phyloP scores from a whole-genome alignment of 208 protist species.

The Leishmania gerbilli region DNA sequence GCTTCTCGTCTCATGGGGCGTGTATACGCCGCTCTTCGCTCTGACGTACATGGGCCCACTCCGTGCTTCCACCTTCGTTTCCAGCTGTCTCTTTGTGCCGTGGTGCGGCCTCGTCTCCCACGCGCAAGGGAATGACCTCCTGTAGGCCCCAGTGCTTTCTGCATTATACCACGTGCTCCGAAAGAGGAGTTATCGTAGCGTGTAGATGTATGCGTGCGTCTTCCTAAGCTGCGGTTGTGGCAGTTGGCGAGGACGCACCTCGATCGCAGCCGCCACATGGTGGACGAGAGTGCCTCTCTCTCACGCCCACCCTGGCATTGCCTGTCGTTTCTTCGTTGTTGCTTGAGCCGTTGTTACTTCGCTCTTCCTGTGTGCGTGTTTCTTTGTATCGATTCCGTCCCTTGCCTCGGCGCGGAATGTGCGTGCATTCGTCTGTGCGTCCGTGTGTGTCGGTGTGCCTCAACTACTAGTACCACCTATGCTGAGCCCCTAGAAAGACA shows the following conservation, averaged over 20 bases:
- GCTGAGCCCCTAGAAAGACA: neutral
- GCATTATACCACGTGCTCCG: neutral
- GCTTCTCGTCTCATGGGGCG: constrained; percentile 72
- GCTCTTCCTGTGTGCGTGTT: neutral
- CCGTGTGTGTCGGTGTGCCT: neutral
- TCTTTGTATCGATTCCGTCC: neutral
- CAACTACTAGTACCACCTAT: neutral
- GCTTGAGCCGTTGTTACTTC: neutral
- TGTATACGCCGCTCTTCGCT: constrained; percentile 54
- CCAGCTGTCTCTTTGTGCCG: constrained; percentile 40
- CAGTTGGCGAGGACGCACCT: neutral
- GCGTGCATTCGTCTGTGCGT: neutral
- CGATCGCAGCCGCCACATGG: neutral
- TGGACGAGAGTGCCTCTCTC: neutral
- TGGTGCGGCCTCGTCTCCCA: constrained; percentile 62
- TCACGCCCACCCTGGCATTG: neutral
- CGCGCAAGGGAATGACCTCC: constrained; percentile 42
- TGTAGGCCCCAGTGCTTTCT: constrained; percentile 24
- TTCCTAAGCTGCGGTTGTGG: neutral
- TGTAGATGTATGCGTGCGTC: neutral
- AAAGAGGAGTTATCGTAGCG: neutral
- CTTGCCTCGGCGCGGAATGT: neutral
- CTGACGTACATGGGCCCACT: constrained; percentile 42
- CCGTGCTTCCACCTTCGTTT: constrained; percentile 24
- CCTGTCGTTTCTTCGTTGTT: neutral